Percentiles rank a stretch among this genome's conserved stretches.
phyloP scores from a whole-genome alignment of 1,139 yeast species.

The Saccharomycopsis phalli region DNA sequence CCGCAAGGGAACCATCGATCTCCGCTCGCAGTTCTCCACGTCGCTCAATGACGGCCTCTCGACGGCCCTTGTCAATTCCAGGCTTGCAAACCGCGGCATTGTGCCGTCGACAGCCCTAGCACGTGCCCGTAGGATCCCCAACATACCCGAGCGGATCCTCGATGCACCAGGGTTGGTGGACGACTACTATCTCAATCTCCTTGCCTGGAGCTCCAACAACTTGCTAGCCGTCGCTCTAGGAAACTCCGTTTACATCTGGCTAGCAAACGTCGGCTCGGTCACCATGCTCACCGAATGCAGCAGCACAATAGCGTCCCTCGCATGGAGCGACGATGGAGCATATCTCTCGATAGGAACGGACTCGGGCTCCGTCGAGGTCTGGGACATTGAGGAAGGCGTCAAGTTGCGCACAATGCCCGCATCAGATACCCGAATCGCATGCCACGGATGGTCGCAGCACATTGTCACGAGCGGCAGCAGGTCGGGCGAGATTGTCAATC shows the following conservation, averaged over 20 bases:
- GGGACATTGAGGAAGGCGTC: conserved; percentile 81
- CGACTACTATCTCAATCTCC: conserved; percentile 80
- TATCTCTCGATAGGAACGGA: conserved; percentile 79
- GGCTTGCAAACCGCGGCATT: conserved; percentile 21
- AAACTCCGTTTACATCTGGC: conserved; percentile 83
- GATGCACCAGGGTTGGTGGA: conserved; percentile 96
- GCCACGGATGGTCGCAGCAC: conserved; percentile 82
- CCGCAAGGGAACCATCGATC: conserved; percentile 38
- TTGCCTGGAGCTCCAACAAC: conserved; percentile 84
- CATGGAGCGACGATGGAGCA: conserved; percentile 90
- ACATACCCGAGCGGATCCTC: conserved; percentile 85
- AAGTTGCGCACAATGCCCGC: conserved; percentile 75
- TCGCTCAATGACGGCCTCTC: conserved; percentile 24
- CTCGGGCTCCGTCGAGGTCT: conserved; percentile 80
- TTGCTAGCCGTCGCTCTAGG: conserved; percentile 85
- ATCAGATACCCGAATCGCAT: conserved; percentile 66
- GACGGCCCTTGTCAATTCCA: conserved; percentile 12
- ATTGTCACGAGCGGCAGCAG: conserved; percentile 76
- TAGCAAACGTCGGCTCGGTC: conserved; percentile 78
- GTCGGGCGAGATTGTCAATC: conserved; percentile 76
- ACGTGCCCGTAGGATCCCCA: conserved; percentile 60
- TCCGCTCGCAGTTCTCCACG: conserved; percentile 32
- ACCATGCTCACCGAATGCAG: conserved; percentile 59
- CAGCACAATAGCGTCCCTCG: conserved; percentile 57
- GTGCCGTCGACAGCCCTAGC: conserved; percentile 30